A percentile compares a stretch with the other conserved stretches of the same genome.
phyloP scores from a whole-genome alignment of 1,139 yeast species.

The Kluyveromyces marxianus region DNA sequence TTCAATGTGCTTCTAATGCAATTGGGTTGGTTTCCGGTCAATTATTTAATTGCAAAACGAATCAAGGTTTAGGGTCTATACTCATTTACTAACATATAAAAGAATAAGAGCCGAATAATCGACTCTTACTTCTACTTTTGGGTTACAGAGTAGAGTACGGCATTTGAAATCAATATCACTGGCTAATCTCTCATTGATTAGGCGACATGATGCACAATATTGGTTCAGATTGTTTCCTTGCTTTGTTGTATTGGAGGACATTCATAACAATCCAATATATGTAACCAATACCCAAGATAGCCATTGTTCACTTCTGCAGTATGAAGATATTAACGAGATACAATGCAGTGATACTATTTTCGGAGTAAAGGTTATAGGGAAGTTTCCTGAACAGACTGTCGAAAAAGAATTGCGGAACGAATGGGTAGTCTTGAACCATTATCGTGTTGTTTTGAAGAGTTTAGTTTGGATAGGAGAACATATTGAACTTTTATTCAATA shows the following conservation, averaged over 20 bases:
- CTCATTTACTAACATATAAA: neutral
- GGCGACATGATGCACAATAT: conserved; percentile 3
- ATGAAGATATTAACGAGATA: conserved; percentile 20
- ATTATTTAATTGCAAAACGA: neutral
- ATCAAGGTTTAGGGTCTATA: neutral
- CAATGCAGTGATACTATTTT: conserved; percentile 12
- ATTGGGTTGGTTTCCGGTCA: neutral
- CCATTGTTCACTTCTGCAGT: conserved; percentile 13
- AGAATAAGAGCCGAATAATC: neutral
- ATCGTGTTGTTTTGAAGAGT: conserved; percentile 14
- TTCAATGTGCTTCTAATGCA: neutral
- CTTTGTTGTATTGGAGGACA: conserved; percentile 19
- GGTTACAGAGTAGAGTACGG: conserved; percentile 16
- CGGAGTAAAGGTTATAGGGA: conserved; percentile 16
- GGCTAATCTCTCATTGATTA: conserved; percentile 12
- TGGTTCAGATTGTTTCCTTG: conserved; percentile 11
- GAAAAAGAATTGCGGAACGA: neutral
- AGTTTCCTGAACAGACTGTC: conserved; percentile 4
- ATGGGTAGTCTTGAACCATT: conserved; percentile 17
- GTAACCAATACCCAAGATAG: conserved; percentile 24
- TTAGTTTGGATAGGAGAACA: conserved; percentile 10
- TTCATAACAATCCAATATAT: conserved; percentile 16
- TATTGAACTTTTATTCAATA: conserved; percentile 8
- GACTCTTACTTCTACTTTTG: no score
- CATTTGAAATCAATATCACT: conserved; percentile 23